Evolutionary conservation across 768 basidiomycete genomes (phyloP).

Genomic region (Gymnopilus dilepis): DNA sequence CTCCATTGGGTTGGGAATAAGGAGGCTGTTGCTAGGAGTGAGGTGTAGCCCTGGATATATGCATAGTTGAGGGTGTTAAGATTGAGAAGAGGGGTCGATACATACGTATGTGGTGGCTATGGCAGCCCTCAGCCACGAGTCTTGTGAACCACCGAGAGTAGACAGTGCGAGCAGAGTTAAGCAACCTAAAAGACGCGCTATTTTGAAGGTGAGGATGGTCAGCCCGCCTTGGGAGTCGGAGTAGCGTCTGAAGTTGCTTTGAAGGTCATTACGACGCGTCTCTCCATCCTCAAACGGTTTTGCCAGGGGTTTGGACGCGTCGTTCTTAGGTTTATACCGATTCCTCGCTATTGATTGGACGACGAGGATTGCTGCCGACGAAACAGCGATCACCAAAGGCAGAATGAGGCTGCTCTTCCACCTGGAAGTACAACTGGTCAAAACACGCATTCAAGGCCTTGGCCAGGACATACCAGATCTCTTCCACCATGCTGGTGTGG

Average conservation of each 20-base stretch:
- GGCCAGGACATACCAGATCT: no score
- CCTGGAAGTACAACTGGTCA: background rate
- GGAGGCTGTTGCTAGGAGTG: slow-evolving; percentile 9
- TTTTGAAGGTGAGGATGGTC: slow-evolving; percentile 9
- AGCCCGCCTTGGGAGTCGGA: slow-evolving; percentile 10
- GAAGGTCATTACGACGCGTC: background rate
- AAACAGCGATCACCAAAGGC: background rate
- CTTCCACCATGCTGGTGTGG: no score
- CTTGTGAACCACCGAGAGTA: background rate
- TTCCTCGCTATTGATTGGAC: background rate
- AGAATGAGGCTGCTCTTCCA: slow-evolving; percentile 14
- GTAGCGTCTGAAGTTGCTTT: background rate
- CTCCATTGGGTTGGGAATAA: background rate
- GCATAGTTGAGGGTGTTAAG: background rate
- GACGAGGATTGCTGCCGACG: slow-evolving; percentile 8
- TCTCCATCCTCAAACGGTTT: background rate
- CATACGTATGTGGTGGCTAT: slow-evolving; percentile 17
- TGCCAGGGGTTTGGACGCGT: background rate
- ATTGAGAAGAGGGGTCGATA: background rate
- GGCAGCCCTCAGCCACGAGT: slow-evolving; percentile 5
- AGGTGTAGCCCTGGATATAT: slow-evolving; percentile 17
- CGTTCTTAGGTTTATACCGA: background rate
- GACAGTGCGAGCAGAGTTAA: slow-evolving; percentile 12
- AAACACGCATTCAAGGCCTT: no score
- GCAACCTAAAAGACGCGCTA: slow-evolving; percentile 17